Conservation (phyloP, 352 stramenopile genomes). For the Thalassiosira pacifica region DNA sequence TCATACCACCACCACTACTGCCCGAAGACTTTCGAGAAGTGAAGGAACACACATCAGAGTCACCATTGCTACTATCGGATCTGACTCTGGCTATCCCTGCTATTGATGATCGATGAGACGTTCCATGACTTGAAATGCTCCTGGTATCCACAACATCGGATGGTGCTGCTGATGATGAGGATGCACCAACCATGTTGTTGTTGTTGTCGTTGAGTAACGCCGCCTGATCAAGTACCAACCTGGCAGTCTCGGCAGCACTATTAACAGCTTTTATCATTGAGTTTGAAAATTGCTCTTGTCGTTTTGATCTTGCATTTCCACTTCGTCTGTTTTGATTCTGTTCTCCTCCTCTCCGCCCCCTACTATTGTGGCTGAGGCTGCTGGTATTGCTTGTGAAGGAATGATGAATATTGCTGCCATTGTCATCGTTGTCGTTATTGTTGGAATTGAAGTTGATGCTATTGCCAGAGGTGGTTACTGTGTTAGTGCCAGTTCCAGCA, state of each 20-base stretch:
- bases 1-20: too few species aligned
- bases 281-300: slow-evolving; percentile 12
- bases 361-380: too few species aligned
- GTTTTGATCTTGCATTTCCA: not conserved
- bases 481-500: too few species aligned
- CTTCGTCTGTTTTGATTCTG: not conserved
- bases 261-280: slow-evolving; percentile 36
- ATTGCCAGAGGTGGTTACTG: not conserved
- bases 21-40: too few species aligned
- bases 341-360: not conserved
- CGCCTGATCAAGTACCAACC: slow-evolving; percentile 51
- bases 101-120: slow-evolving; percentile 1
- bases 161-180: too few species aligned
- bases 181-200: not conserved
- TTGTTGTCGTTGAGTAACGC: not conserved
- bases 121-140: slow-evolving; percentile 33
- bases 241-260: slow-evolving; percentile 60
- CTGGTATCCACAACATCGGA: slow-evolving; percentile 23
- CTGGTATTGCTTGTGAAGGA: too few species aligned
- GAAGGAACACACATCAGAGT: too few species aligned
- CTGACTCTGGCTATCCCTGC: too few species aligned
- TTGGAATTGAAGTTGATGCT: not conserved
- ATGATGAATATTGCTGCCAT: not conserved
- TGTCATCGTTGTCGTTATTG: not conserved
- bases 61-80: too few species aligned